These are phyloP conservation scores for Lepiota venenata DNA, from an alignment of 768 basidiomycete species.

Conservation along the genomic window DNA sequence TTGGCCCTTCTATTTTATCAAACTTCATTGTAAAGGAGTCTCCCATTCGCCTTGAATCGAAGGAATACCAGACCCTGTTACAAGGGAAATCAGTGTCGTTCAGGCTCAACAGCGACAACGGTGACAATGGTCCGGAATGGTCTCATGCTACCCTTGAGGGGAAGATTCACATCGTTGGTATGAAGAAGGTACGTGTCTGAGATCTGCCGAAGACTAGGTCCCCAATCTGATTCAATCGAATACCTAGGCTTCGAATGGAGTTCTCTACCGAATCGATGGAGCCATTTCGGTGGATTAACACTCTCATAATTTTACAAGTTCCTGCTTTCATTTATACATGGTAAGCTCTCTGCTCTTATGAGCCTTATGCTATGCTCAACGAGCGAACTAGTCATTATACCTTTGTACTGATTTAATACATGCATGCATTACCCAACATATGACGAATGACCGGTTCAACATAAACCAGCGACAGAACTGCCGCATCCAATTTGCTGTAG, in stretches of 20 bases:
- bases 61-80: conserved; percentile 54
- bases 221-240: neutral
- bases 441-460: too few relatives aligned
- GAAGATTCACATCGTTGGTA: conserved; percentile 49
- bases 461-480: too few relatives aligned
- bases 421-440: too few relatives aligned
- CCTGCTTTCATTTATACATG: too few relatives aligned
- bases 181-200: conserved; percentile 56
- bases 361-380: too few relatives aligned
- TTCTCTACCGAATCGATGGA: conserved; percentile 4
- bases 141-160: conserved; percentile 52
- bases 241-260: conserved; percentile 7
- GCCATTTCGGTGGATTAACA: neutral
- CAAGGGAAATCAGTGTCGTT: conserved; percentile 58
- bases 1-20: neutral
- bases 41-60: conserved; percentile 42
- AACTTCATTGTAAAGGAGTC: conserved; percentile 32
- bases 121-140: conserved; percentile 49
- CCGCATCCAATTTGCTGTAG: too few relatives aligned
- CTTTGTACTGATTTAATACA: too few relatives aligned
- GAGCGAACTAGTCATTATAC: too few relatives aligned
- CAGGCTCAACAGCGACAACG: conserved; percentile 30
- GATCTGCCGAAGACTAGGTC: too few relatives aligned
- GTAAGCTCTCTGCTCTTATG: too few relatives aligned
- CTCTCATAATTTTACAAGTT: too few relatives aligned